Evolutionary conservation across 805 yeast species (phyloP).

Genomic region (Saturnispora sanitii): DNA sequence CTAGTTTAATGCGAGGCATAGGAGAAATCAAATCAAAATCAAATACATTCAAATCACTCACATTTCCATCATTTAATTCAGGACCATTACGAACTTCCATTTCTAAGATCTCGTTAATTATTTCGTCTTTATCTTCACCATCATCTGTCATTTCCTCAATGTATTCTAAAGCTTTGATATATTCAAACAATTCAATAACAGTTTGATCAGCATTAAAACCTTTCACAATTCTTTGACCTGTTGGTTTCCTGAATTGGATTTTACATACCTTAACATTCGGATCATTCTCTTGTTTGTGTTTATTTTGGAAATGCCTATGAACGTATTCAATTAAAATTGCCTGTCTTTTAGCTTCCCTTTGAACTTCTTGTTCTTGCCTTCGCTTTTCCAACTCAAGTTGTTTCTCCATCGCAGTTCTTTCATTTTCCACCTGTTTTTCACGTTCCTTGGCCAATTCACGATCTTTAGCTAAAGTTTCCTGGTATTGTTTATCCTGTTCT

Average conservation of each 20-base stretch:
- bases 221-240: slow-evolving; percentile 41
- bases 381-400: slow-evolving; percentile 11
- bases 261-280: slow-evolving; percentile 22
- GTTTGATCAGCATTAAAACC: slow-evolving; percentile 32
- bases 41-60: slow-evolving; percentile 17
- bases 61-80: slow-evolving; percentile 12
- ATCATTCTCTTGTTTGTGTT: slow-evolving; percentile 22
- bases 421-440: slow-evolving; percentile 18
- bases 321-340: slow-evolving; percentile 6
- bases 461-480: slow-evolving; percentile 50
- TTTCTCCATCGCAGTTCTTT: slow-evolving; percentile 15
- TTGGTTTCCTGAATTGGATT: slow-evolving; percentile 46
- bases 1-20: slow-evolving; percentile 26
- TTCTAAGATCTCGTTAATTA: slow-evolving; percentile 10
- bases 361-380: slow-evolving; percentile 16
- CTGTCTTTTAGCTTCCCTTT: slow-evolving; percentile 2
- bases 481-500: slow-evolving; percentile 60
- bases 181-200: slow-evolving; percentile 39
- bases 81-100: too few relatives aligned
- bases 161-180: slow-evolving; percentile 34
- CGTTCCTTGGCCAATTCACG: slow-evolving; percentile 41
- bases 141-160: slow-evolving; percentile 11
- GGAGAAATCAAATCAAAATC: slow-evolving; percentile 29
- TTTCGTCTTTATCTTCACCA: slow-evolving; percentile 1
- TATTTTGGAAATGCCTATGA: slow-evolving; percentile 8